Evolutionary conservation across 139 green algal species (phyloP), one percentile per base, ranked within the genome.

Genomic region (Tetraselmis striata): DNA sequence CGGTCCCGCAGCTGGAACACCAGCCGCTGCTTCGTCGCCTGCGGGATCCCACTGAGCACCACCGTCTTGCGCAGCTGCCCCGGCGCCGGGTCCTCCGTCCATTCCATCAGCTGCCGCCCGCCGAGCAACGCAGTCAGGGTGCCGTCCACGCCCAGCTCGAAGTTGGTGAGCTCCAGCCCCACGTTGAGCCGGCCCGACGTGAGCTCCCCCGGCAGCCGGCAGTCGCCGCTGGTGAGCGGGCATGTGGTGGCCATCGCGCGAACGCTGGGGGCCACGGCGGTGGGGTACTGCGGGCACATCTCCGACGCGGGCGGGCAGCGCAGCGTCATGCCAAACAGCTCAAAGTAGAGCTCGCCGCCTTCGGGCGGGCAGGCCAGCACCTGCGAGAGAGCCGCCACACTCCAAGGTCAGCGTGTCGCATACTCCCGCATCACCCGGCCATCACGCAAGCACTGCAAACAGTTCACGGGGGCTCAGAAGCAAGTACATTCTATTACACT

Each of bases 311-410:
- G 31, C 23, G 78, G 28, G 78, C 78, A 82, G 25, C 23, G 18
- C 23, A 82, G 31, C 23, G 58, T 76, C 24, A 82, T 75, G 27
- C 78, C 31, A 22, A 31, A 82, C 25, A 74, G 18, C 23, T n/a
- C 1, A 31, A 82, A 82, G 78, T 59, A 76, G 78, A 82, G 24
- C 78, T 82, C 58, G 31, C 78, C 78, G 31, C 78, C 78, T 1
- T 82, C 78, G 2, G 31, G 23, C 28, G 78, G 78, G 78, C 78
- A 82, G 2, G 31, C 31, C 18, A 25, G 45, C 45, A 67, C 45
- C 78, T 82, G 28, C n/a, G n/a, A n/a, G n/a, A n/a, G n/a, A n/a
- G n/a, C n/a, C n/a, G n/a, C n/a, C n/a, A n/a, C n/a, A n/a, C n/a
- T n/a, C n/a, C n/a, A n/a, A n/a, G n/a, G n/a, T n/a, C n/a, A n/a